Evolutionary conservation across 371 early-diverging fungal species (phyloP), one percentile per base, ranked within the genome.

Genomic region (Actinomucor elegans): DNA sequence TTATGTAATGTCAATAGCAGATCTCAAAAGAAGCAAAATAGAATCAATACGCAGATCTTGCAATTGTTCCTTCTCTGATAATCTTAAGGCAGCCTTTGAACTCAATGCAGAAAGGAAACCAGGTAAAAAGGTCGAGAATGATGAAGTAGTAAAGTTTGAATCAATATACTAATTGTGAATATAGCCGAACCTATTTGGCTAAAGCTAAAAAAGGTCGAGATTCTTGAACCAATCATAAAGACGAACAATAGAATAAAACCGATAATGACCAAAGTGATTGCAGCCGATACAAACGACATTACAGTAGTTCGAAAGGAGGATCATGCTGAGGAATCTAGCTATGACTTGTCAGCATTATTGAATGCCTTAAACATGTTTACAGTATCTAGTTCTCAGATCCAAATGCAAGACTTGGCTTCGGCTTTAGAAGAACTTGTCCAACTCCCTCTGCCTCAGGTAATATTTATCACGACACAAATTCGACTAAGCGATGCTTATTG

Each of bases 181-280:
- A n/a, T 44, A 51, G 50, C 35, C n/a, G 33, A 44, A 8, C 32
- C 40, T n/a, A 11, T 33, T n/a, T 47, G 27, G 32, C 8, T 28
- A 3, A 14, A 45, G 20, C 18, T 12, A 21, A 26, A 15, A 12
- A 38, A 37, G 17, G 2, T 26, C 10, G 14, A 11, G 18, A 0
- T 1, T 12, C 27, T 49, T 2, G 55, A 49, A 10, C 60, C 55
- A n/a, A 40, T 61, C 15, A 61, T 61, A 1, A 61, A 55, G 55
- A 55, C 61, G 20, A 23, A 43, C 28, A 20, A 35, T 24, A 9
- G 17, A n/a, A 35, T 57, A 14, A 26, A n/a, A 11, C 57, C 57
- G 5, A 49, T 43, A 8, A 49, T 49, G 57, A 33, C 53, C 7
- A 29, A 57, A 46, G 12, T 15, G 2, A 21, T 11, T 1, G 15